Evolutionary conservation across 2,329 filamentous ascomycete species (phyloP), one percentile per base, ranked within the genome.

Genomic region (Xylaria sp.): DNA sequence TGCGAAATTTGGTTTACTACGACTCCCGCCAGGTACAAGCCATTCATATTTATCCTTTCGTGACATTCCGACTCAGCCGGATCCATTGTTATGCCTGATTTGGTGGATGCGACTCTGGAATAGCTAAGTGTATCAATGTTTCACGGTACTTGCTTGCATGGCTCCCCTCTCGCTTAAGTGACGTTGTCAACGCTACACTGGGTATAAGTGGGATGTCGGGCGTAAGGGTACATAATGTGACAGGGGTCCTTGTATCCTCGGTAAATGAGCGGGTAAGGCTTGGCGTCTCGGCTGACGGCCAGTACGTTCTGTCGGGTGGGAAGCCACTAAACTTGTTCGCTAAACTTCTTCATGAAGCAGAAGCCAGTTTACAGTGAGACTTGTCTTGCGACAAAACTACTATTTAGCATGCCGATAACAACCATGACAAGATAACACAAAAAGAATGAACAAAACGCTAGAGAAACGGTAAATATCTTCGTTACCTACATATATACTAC

Each of bases 121-220:
- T 45, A 52, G 45, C 36, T 34, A 52, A 15, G 23, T 30, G 34
- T 34, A 45, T 62, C 48, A 13, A 46, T 52, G 53, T 52, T 63
- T 64, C 43, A 58, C 43, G 53, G 45, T 58, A 46, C 20, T 52
- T 57, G 32, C 34, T 52, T 59, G 41, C 56, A 59, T 59, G 10
- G 9, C 46, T 34, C 20, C 10, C 36, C 30, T 55, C 45, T 64
- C 62, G 55, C 46, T 60, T 60, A 59, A 65, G 36, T 36, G 63
- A 60, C 46, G 48, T 41, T 65, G 55, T 53, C 56, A 65, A 60
- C 53, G n/a, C 23, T 65, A 46, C 55, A 23, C 25, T n/a, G 7
- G 25, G 34, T 39, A 13, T 39, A 13, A 12, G 23, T 28, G 23
- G 46, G 9, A 50, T 50, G 25, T 41, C 25, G 12, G 32, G 32